Conservation (phyloP, 2,329 filamentous ascomycete genomes). For the Simplicillium aogashimaense region DNA sequence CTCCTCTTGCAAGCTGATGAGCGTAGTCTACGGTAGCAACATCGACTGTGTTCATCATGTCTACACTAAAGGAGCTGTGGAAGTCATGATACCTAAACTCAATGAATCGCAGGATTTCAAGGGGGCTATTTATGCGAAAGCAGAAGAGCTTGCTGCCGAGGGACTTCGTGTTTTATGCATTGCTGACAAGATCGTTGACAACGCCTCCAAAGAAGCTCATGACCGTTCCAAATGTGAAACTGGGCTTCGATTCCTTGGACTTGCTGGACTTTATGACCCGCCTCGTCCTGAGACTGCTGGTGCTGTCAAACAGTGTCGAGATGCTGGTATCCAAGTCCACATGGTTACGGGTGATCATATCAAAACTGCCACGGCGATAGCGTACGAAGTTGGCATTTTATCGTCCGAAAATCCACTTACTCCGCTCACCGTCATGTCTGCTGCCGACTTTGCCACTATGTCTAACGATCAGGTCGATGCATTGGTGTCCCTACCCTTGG, state of each 20-base stretch:
- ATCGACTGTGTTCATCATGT: slow-evolving; percentile 26
- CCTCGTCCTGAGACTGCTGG: slow-evolving; percentile 56
- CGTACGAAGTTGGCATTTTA: slow-evolving; percentile 55
- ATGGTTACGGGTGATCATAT: slow-evolving; percentile 64
- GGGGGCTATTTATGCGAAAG: slow-evolving; percentile 33
- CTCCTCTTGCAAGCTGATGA: slow-evolving; percentile 66
- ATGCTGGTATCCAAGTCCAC: slow-evolving; percentile 55
- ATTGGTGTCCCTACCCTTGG: slow-evolving; percentile 51
- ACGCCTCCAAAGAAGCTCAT: slow-evolving; percentile 23
- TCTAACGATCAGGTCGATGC: slow-evolving; percentile 53
- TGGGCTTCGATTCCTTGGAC: slow-evolving; percentile 53
- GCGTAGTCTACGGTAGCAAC: slow-evolving; percentile 47
- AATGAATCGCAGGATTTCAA: slow-evolving; percentile 36
- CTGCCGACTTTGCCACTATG: slow-evolving; percentile 52
- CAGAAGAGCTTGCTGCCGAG: slow-evolving; percentile 47
- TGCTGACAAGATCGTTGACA: slow-evolving; percentile 38
- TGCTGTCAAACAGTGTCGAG: slow-evolving; percentile 47
- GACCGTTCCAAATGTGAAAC: slow-evolving; percentile 45
- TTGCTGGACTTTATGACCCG: slow-evolving; percentile 64
- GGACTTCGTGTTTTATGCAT: slow-evolving; percentile 62
- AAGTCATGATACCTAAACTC: slow-evolving; percentile 44
- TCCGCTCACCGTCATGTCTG: slow-evolving; percentile 46
- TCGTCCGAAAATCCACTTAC: slow-evolving; percentile 21
- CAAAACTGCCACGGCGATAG: slow-evolving; percentile 57
- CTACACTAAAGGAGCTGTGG: slow-evolving; percentile 49